These are phyloP conservation scores for Trypethelium eluteriae DNA, from an alignment of 495 filamentous ascomycete species.

Conservation along the genomic window DNA sequence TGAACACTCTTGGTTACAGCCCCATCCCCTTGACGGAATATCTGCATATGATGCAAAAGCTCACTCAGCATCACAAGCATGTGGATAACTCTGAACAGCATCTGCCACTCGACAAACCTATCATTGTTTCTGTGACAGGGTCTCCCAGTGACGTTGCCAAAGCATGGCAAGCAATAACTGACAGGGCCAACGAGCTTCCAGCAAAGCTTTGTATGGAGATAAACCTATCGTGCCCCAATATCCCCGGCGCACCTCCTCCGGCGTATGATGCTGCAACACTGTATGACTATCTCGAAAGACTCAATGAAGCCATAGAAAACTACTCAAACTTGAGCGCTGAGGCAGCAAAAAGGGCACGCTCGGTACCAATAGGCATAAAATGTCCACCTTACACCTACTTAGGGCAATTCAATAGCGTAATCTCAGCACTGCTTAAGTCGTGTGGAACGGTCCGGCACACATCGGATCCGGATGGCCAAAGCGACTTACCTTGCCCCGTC, in stretches of 20 bases:
- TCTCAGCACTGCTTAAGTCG: slow-evolving; percentile 41
- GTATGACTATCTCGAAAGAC: slow-evolving; percentile 39
- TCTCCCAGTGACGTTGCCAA: slow-evolving; percentile 40
- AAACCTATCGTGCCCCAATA: slow-evolving; percentile 70
- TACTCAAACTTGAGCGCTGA: neutral
- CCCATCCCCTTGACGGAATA: slow-evolving; percentile 35
- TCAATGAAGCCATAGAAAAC: neutral
- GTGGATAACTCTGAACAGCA: neutral
- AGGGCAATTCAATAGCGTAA: slow-evolving; percentile 49
- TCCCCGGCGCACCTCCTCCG: slow-evolving; percentile 55
- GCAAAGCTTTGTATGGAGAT: slow-evolving; percentile 52
- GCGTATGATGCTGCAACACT: slow-evolving; percentile 50
- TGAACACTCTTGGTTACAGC: slow-evolving; percentile 43
- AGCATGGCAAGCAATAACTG: slow-evolving; percentile 35
- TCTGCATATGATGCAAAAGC: slow-evolving; percentile 29
- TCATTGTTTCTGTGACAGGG: slow-evolving; percentile 67
- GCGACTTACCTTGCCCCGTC: slow-evolving; percentile 34
- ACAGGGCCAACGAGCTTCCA: slow-evolving; percentile 31
- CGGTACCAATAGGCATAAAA: slow-evolving; percentile 54
- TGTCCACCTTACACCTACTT: slow-evolving; percentile 63
- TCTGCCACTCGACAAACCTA: slow-evolving; percentile 38
- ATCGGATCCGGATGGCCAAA: neutral
- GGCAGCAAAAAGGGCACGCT: neutral
- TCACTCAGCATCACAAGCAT: slow-evolving; percentile 15
- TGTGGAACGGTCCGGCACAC: neutral